Percentiles rank a stretch among this genome's conserved stretches.
phyloP scores from a whole-genome alignment of 257 asterid species.

The Forsythia viridissima region DNA sequence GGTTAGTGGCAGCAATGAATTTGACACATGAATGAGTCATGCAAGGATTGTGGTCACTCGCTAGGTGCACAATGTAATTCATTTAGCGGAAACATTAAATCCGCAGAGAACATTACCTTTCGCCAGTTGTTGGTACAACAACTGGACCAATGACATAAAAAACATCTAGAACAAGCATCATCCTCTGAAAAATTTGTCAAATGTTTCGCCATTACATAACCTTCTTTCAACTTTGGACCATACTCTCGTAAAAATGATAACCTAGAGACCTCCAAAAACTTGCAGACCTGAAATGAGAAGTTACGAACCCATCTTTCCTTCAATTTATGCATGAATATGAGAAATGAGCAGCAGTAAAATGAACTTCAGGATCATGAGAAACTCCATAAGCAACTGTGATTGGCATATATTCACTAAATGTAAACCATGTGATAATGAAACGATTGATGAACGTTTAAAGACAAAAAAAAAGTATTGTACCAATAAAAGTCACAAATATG shows the following conservation, averaged over 20 bases:
- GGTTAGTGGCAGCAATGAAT: not conserved
- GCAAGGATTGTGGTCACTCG: conserved; percentile 7
- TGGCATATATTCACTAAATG: conserved; percentile 11
- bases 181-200: conserved; percentile 49
- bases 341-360: not conserved
- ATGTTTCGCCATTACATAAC: conserved; percentile 80
- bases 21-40: conserved; percentile 3
- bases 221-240: conserved; percentile 95
- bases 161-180: conserved; percentile 52
- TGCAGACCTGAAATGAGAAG: conserved; percentile 65
- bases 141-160: conserved; percentile 53
- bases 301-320: not conserved
- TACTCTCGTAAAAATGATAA: conserved; percentile 81
- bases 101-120: conserved; percentile 51
- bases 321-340: conserved; percentile 16
- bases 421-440: not conserved
- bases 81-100: conserved; percentile 11
- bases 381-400: conserved; percentile 11
- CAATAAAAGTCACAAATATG: not conserved
- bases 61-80: conserved; percentile 12
- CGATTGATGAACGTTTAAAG: not conserved
- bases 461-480: not conserved
- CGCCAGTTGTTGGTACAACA: conserved; percentile 79
- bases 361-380: conserved; percentile 5
- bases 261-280: conserved; percentile 93